These are phyloP conservation scores for Trichoderma sp. DNA, from an alignment of 2,329 filamentous ascomycete species.

Conservation along the genomic window DNA sequence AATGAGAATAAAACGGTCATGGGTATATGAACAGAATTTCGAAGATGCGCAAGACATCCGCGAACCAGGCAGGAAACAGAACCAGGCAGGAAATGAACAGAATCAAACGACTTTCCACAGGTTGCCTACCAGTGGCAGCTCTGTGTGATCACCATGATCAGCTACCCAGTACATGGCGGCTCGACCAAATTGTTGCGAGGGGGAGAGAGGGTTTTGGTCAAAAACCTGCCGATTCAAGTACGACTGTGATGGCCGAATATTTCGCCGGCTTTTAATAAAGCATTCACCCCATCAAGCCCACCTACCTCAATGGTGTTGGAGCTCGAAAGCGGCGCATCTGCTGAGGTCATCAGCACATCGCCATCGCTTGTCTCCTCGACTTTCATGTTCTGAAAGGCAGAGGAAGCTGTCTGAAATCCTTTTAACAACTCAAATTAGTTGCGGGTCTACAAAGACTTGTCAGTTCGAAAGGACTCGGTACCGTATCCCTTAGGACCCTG, in stretches of 20 bases:
- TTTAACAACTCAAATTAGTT: constrained; percentile 33
- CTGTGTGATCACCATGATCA: not conserved
- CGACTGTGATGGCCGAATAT: constrained; percentile 52
- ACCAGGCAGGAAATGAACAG: not conserved
- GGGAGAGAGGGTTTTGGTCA: not conserved
- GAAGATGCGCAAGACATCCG: constrained; percentile 19
- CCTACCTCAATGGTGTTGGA: constrained; percentile 27
- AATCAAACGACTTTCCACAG: not conserved
- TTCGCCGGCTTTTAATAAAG: constrained; percentile 59
- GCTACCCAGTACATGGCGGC: not conserved
- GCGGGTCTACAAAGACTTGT: constrained; percentile 24
- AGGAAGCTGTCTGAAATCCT: constrained; percentile 39
- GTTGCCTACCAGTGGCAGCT: not conserved
- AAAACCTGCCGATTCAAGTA: not conserved
- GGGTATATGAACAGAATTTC: constrained; percentile 19
- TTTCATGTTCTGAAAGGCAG: constrained; percentile 36
- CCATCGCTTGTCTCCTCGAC: constrained; percentile 33
- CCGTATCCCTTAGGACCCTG: constrained; percentile 38
- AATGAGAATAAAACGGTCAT: not conserved
- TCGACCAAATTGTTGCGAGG: not conserved
- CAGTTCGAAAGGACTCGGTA: constrained; percentile 30
- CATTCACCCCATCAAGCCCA: constrained; percentile 59
- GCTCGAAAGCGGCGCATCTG: constrained; percentile 27
- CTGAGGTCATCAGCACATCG: constrained; percentile 36
- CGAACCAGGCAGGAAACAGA: not conserved